A percentile compares a stretch with the other conserved stretches of the same genome.
These are phyloP conservation scores for Acacia crassicarpa DNA, from an alignment of 306 rosid species.

Conservation along the genomic window DNA sequence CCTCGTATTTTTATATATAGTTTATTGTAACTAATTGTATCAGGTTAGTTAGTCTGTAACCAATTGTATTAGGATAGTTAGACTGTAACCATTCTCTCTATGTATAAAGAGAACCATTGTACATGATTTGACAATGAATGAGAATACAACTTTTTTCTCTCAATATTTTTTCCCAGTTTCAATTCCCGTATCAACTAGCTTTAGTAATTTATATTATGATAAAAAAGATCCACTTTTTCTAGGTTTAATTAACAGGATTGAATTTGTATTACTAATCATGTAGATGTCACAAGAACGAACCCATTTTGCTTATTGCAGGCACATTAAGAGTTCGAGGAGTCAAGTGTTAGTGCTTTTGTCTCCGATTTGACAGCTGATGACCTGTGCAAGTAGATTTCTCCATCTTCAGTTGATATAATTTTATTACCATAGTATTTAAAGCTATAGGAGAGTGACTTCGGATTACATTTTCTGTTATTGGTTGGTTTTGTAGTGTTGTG, in stretches of 20 bases:
- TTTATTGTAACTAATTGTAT: too few relatives aligned
- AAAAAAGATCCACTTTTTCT: constrained; percentile 5
- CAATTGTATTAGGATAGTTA: too few relatives aligned
- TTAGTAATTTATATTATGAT: background rate
- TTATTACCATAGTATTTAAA: constrained; percentile 81
- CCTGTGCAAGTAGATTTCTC: constrained; percentile 61
- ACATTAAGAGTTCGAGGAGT: constrained; percentile 75
- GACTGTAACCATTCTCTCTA: too few relatives aligned
- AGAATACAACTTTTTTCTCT: too few relatives aligned
- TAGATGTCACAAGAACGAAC: constrained; percentile 12
- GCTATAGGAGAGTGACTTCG: constrained; percentile 12
- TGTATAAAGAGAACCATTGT: too few relatives aligned
- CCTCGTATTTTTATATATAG: too few relatives aligned
- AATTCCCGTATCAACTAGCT: background rate
- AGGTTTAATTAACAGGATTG: background rate
- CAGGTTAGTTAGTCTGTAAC: too few relatives aligned
- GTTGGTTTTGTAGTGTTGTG: constrained; percentile 26
- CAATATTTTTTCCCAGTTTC: too few relatives aligned
- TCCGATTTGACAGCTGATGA: constrained; percentile 88
- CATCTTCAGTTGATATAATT: constrained; percentile 80
- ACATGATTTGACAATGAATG: too few relatives aligned
- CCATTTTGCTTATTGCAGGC: constrained; percentile 45
- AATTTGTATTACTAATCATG: constrained; percentile 19
- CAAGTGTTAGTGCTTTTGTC: constrained; percentile 72
- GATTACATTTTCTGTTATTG: constrained; percentile 18